Evolutionary conservation across 169 alveolate genomes (phyloP).

Genomic region (Cryptosporidium ryanae): DNA sequence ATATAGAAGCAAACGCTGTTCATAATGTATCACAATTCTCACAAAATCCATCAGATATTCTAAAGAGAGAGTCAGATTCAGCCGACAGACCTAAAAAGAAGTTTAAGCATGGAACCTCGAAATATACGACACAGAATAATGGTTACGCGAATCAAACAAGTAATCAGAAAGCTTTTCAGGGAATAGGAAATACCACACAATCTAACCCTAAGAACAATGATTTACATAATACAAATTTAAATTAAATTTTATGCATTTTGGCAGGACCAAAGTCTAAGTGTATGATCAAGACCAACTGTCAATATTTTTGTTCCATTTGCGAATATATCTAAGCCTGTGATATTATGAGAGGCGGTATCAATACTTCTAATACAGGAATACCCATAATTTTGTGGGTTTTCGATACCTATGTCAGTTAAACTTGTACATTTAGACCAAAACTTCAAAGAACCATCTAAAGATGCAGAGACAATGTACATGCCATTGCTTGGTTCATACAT

Average conservation of each 20-base stretch:
- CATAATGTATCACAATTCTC: not conserved
- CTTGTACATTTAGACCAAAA: slow-evolving; percentile 27
- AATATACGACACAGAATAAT: slow-evolving; percentile 36
- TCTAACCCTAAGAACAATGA: no score
- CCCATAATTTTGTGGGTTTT: not conserved
- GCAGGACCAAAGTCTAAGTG: slow-evolving; percentile 55
- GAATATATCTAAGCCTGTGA: slow-evolving; percentile 60
- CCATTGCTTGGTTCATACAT: slow-evolving; percentile 63
- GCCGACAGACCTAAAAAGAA: slow-evolving; percentile 54
- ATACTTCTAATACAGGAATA: slow-evolving; percentile 25
- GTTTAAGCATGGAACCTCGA: slow-evolving; percentile 24
- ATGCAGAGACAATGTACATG: slow-evolving; percentile 34
- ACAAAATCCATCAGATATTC: not conserved
- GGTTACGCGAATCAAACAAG: slow-evolving; percentile 6
- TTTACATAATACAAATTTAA: no score
- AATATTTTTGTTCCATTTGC: slow-evolving; percentile 20
- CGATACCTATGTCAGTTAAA: not conserved
- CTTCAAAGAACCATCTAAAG: slow-evolving; percentile 35
- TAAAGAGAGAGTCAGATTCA: slow-evolving; percentile 23
- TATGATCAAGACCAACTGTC: slow-evolving; percentile 62
- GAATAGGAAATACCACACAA: not conserved
- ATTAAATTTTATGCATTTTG: not conserved
- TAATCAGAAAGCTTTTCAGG: slow-evolving; percentile 2
- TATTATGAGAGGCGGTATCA: slow-evolving; percentile 23
- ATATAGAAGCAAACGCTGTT: not conserved